phyloP scores from a whole-genome alignment of 768 basidiomycete species.

The Amanita polypyramis region DNA sequence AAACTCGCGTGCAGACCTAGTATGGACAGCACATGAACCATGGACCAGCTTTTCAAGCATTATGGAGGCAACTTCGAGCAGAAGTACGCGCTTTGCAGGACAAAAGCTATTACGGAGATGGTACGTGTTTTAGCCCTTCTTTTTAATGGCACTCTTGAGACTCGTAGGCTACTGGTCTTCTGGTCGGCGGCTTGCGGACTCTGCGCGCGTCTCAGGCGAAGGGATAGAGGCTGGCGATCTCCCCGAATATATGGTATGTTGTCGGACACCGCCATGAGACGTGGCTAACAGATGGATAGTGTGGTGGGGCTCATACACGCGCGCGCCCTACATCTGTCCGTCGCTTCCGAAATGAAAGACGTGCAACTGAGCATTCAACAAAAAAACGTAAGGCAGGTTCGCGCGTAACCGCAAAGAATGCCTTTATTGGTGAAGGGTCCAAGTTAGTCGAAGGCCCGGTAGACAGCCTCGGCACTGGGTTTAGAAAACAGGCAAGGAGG shows the following conservation, averaged over 20 bases:
- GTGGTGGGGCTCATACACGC: slow-evolving; percentile 69
- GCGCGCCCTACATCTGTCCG: slow-evolving; percentile 41
- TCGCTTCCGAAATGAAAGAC: slow-evolving; percentile 23
- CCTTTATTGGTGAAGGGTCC: slow-evolving; percentile 49
- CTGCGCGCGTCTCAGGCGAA: slow-evolving; percentile 38
- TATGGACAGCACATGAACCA: slow-evolving; percentile 66
- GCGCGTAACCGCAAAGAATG: slow-evolving; percentile 50
- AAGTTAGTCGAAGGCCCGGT: slow-evolving; percentile 31
- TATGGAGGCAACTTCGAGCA: slow-evolving; percentile 54
- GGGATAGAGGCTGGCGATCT: slow-evolving; percentile 46
- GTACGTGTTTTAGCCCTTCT: slow-evolving; percentile 22
- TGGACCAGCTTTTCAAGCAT: slow-evolving; percentile 60
- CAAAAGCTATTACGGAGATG: slow-evolving; percentile 78
- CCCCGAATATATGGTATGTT: slow-evolving; percentile 66
- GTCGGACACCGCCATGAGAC: not conserved
- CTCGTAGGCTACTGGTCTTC: slow-evolving; percentile 71
- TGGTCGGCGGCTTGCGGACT: slow-evolving; percentile 61
- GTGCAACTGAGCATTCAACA: slow-evolving; percentile 49
- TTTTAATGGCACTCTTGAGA: not conserved
- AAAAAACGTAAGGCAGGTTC: slow-evolving; percentile 66
- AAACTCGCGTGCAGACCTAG: not conserved
- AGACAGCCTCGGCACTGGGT: slow-evolving; percentile 43
- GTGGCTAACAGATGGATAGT: slow-evolving; percentile 27
- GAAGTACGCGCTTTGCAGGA: slow-evolving; percentile 65
- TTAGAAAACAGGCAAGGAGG: slow-evolving; percentile 66